A percentile compares a stretch with the other conserved stretches of the same genome.
Evolutionary conservation across 2,329 filamentous ascomycete genomes (phyloP).

Genomic region (Alternaria gansuensis): DNA sequence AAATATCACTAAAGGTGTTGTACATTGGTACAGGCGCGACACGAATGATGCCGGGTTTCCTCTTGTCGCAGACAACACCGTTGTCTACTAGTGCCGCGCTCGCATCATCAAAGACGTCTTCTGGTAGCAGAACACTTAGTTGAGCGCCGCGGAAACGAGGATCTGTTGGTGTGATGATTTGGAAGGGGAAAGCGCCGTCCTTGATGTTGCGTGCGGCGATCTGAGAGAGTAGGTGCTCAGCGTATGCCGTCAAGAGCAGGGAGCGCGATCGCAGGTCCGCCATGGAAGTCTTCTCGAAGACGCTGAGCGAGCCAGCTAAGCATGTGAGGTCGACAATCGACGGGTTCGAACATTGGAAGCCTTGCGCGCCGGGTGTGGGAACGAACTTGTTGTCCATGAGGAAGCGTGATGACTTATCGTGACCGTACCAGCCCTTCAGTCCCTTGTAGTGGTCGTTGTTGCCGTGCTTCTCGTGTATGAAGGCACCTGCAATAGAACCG

Average conservation of each 20-base stretch:
- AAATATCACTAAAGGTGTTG: constrained; percentile 78
- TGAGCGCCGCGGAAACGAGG: constrained; percentile 77
- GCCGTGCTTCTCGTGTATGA: constrained; percentile 79
- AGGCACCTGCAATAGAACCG: constrained; percentile 79
- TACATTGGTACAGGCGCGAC: constrained; percentile 86
- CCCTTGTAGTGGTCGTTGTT: constrained; percentile 69
- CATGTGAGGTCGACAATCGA: constrained; percentile 81
- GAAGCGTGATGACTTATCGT: constrained; percentile 78
- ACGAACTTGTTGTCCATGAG: constrained; percentile 83
- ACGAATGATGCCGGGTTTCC: constrained; percentile 84
- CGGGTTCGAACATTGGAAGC: constrained; percentile 86
- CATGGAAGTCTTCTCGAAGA: constrained; percentile 79
- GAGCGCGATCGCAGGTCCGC: constrained; percentile 73
- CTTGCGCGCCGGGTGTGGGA: constrained; percentile 78
- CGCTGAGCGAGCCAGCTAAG: constrained; percentile 73
- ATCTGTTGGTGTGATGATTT: constrained; percentile 72
- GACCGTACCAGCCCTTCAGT: constrained; percentile 86
- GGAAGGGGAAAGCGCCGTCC: constrained; percentile 48
- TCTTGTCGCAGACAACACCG: constrained; percentile 80
- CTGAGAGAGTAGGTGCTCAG: constrained; percentile 44
- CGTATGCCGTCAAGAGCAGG: constrained; percentile 75
- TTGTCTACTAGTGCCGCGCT: constrained; percentile 70
- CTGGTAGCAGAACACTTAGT: constrained; percentile 74
- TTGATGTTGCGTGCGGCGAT: constrained; percentile 36
- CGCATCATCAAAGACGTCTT: constrained; percentile 74